A percentile compares a stretch with the other conserved stretches of the same genome.
Evolutionary conservation across 148 eudicot genomes (phyloP).

Genomic region (Amaranthus hypochondriacus): DNA sequence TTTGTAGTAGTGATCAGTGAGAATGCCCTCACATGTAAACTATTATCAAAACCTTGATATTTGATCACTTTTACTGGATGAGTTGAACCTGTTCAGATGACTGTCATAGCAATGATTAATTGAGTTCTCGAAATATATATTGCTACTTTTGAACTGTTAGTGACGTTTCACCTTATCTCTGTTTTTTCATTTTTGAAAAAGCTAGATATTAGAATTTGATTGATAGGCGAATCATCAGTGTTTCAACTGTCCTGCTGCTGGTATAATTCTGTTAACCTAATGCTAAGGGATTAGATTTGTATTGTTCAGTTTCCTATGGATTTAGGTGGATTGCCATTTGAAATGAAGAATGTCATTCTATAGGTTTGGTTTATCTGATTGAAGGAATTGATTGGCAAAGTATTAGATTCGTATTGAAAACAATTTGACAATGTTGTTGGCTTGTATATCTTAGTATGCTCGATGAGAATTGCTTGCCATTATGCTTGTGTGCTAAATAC

Average conservation of each 20-base stretch:
- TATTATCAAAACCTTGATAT: neutral
- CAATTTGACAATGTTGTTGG: neutral
- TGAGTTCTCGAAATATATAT: neutral
- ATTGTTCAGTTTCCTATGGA: neutral
- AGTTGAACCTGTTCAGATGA: neutral
- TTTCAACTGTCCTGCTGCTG: neutral
- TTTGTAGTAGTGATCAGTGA: slow-evolving; percentile 4
- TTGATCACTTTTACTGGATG: neutral
- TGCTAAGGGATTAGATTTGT: neutral
- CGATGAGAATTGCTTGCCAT: neutral
- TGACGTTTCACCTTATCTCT: neutral
- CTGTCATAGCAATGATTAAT: neutral
- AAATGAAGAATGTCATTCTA: neutral
- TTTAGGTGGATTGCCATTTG: neutral
- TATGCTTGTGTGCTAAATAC: neutral
- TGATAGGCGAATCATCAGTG: too few species aligned
- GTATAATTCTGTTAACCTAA: neutral
- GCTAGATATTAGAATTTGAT: too few species aligned
- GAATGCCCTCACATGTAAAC: neutral
- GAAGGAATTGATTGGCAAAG: neutral
- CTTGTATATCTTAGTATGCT: neutral
- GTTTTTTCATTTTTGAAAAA: too few species aligned
- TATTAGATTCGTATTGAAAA: neutral
- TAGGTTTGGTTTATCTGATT: neutral
- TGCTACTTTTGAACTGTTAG: neutral